Evolutionary conservation across 2,329 filamentous ascomycete genomes (phyloP), one percentile per base, ranked within the genome.

Genomic region (Hymenoscyphus repandus): DNA sequence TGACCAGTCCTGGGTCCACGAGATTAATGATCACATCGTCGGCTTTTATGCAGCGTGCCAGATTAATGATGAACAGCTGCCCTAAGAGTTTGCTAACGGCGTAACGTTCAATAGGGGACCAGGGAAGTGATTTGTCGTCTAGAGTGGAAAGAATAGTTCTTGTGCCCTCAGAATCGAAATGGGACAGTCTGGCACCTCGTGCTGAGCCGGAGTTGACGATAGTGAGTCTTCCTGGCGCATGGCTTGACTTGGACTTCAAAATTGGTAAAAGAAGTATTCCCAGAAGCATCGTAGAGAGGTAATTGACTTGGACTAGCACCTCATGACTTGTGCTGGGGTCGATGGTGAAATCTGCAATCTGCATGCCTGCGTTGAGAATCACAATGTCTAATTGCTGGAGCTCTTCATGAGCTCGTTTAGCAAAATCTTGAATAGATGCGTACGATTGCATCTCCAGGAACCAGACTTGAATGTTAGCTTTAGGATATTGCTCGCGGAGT

Each of bases 391-490:
- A 54, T 12, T 67, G 66, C 0, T 59, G 17, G 1, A 74, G 62
- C 46, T 63, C 41, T 4, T 44, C 63, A 5, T 67, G 57, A 13
- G 66, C 65, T 2, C 68, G 64, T 0, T 48, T 49, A 0, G 65
- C 68, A 50, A 80, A 79, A 0, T 55, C 58, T 36, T 66, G 64
- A 1, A 79, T 63, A 2, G 73, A 77, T 2, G 68, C 62, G 45
- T 77, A 76, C 0, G 67, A 71, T 2, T 51, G 49, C 69, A 78
- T 72, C 37, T 80, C 75, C 17, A 80, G 57, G 1, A 60, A 7
- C 74, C 73, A 79, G 6, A 80, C 74, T 10, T 76, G 66, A 13
- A 79, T 68, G 0, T 44, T 65, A 2, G 72, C 70, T 0, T 53
- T 51, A 1, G 67, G 66, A 42, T 65, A 63, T 37, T 60, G 44